Percentiles rank a stretch among this genome's conserved stretches.
Evolutionary conservation across 202 grass and related monocot species (phyloP).

Genomic region (Saccharum hybrid): DNA sequence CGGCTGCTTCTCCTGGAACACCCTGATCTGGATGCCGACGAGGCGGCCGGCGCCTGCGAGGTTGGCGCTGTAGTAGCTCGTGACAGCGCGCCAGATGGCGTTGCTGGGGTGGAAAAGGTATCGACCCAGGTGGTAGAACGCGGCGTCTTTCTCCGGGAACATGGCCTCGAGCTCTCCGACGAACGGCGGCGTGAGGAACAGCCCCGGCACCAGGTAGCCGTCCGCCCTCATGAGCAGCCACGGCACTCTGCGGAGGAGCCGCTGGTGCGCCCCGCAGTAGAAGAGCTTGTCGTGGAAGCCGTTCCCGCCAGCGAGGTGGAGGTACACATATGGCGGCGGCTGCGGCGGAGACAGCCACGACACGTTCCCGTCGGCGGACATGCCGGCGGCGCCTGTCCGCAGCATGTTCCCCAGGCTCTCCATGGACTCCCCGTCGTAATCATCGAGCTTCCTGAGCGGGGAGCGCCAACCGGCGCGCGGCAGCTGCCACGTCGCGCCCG

Average conservation of each 20-base stretch:
- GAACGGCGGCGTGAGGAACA: constrained; percentile 60
- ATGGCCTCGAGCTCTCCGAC: too few relatives aligned
- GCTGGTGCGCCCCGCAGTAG: constrained; percentile 56
- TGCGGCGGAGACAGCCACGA: not conserved
- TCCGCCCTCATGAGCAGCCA: constrained; percentile 73
- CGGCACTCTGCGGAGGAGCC: constrained; percentile 43
- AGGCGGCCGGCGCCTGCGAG: too few relatives aligned
- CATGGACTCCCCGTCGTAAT: constrained; percentile 12
- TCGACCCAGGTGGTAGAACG: too few relatives aligned
- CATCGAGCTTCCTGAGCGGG: constrained; percentile 38
- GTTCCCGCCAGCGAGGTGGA: constrained; percentile 56
- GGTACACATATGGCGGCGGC: constrained; percentile 50
- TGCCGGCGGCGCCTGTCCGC: constrained; percentile 13
- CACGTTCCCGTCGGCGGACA: constrained; percentile 8
- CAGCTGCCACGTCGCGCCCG: constrained; percentile 62
- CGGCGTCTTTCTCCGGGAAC: too few relatives aligned
- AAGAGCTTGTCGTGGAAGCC: constrained; percentile 39
- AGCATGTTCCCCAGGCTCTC: constrained; percentile 70
- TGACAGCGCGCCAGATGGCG: too few relatives aligned
- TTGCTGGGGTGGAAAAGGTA: too few relatives aligned
- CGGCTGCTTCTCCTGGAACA: too few relatives aligned
- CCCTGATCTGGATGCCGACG: too few relatives aligned
- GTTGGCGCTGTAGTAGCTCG: too few relatives aligned
- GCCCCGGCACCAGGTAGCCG: constrained; percentile 60
- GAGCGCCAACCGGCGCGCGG: constrained; percentile 41